Evolutionary conservation across 257 asterid species (phyloP).

Genomic region (Primulina eburnea): DNA sequence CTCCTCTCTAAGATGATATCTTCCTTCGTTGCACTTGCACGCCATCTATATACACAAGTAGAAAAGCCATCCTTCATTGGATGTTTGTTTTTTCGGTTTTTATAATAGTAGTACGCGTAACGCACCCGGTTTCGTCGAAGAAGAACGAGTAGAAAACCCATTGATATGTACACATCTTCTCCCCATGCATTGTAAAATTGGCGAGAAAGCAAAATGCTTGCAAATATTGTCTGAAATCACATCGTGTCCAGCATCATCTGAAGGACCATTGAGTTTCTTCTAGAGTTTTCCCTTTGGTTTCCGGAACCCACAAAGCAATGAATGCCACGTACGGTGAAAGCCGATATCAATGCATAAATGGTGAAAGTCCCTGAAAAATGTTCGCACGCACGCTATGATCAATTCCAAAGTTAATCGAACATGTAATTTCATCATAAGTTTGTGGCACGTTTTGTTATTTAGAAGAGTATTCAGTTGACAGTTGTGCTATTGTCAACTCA

Average conservation of each 20-base stretch:
- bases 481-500: no score
- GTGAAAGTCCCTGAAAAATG: constrained; percentile 66
- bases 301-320: constrained; percentile 76
- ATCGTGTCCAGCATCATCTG: constrained; percentile 33
- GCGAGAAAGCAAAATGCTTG: not conserved
- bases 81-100: no score
- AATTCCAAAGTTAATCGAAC: no score
- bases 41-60: not conserved
- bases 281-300: constrained; percentile 83
- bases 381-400: no score
- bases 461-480: no score
- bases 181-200: not conserved
- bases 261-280: constrained; percentile 75
- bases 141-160: not conserved
- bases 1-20: no score
- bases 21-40: not conserved
- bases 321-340: constrained; percentile 54
- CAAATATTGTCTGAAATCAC: not conserved
- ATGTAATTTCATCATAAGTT: not conserved
- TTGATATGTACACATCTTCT: not conserved
- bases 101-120: not conserved
- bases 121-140: not conserved
- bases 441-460: no score
- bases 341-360: constrained; percentile 52
- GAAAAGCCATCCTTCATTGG: no score